phyloP scores from a whole-genome alignment of 2,329 filamentous ascomycete genomes.

The Phyllosticta citriasiana region DNA sequence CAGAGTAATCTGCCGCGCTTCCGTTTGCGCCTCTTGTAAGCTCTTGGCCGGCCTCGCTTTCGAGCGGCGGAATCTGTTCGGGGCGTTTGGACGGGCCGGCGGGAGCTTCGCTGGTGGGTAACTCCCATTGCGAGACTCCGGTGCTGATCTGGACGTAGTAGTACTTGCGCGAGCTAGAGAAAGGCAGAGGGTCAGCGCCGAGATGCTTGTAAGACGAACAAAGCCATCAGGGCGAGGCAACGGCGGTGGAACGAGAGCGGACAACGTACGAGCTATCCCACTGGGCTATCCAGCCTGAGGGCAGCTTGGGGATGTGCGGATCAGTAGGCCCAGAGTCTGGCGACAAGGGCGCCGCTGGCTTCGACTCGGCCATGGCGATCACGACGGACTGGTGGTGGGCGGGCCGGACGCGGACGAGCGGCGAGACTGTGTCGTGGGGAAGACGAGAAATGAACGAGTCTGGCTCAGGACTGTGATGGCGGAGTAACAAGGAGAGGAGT shows the following conservation, averaged over 20 bases:
- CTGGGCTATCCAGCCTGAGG: conserved; percentile 31
- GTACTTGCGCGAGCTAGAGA: conserved; percentile 29
- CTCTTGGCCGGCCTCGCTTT: conserved; percentile 1
- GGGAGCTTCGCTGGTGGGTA: conserved; percentile 40
- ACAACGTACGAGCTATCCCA: conserved; percentile 28
- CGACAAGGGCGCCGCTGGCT: conserved; percentile 13
- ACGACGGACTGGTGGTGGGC: not conserved
- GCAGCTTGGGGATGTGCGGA: conserved; percentile 26
- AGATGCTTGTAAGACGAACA: conserved; percentile 19
- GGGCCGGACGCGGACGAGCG: conserved; percentile 3
- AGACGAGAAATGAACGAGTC: not conserved
- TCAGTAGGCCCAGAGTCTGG: conserved; percentile 31
- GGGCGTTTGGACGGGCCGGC: conserved; percentile 4
- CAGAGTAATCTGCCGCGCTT: conserved; percentile 6
- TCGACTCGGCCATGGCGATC: conserved; percentile 6
- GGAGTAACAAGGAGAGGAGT: not conserved
- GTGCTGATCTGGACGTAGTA: conserved; percentile 59
- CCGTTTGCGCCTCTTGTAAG: conserved; percentile 1
- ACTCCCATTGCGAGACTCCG: conserved; percentile 65
- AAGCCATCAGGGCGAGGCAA: conserved; percentile 10
- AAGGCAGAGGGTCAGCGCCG: conserved; percentile 14
- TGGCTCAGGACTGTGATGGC: not conserved
- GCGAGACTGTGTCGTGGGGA: not conserved
- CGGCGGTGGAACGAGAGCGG: not conserved
- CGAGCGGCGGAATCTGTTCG: conserved; percentile 5